phyloP scores from a whole-genome alignment of 1,284 basidiomycete species.

The Moesziomyces antarcticus region DNA sequence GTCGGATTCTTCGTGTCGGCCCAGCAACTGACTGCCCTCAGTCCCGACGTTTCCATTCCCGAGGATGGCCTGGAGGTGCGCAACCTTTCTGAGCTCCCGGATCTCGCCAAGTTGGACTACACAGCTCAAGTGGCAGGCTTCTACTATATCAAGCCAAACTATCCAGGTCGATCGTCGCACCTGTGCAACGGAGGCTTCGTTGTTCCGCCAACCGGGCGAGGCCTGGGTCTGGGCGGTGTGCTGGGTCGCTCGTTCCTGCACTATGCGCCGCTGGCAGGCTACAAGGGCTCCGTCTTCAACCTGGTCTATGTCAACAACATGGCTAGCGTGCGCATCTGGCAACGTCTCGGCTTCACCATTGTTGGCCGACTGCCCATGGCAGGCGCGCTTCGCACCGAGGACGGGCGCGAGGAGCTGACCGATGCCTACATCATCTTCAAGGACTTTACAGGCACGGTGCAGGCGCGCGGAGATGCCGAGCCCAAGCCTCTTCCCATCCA shows the following conservation, averaged over 20 bases:
- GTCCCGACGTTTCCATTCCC: neutral
- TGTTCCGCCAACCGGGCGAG: constrained; percentile 77
- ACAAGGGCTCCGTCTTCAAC: constrained; percentile 90
- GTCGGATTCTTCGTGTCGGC: constrained; percentile 42
- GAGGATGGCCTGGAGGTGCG: constrained; percentile 13
- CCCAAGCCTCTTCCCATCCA: constrained; percentile 12
- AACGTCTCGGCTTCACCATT: constrained; percentile 81
- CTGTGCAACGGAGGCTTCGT: constrained; percentile 92
- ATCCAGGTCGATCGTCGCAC: constrained; percentile 83
- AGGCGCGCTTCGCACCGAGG: constrained; percentile 75
- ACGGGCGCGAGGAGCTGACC: constrained; percentile 78
- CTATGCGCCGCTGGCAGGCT: constrained; percentile 76
- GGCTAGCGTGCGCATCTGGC: constrained; percentile 84
- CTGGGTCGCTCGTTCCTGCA: constrained; percentile 84
- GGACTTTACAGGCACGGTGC: constrained; percentile 71
- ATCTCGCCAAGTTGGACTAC: constrained; percentile 21
- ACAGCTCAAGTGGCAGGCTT: constrained; percentile 74
- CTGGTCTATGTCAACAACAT: constrained; percentile 86
- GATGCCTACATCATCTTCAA: constrained; percentile 89
- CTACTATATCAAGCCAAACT: constrained; percentile 71
- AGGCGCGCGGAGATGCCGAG: constrained; percentile 7
- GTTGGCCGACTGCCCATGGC: constrained; percentile 86
- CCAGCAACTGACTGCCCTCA: constrained; percentile 1
- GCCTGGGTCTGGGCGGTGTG: constrained; percentile 77
- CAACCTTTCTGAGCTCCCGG: constrained; percentile 8